These are phyloP conservation scores for Candida sp. DNA, from an alignment of 1,139 yeast species.

Conservation along the genomic window DNA sequence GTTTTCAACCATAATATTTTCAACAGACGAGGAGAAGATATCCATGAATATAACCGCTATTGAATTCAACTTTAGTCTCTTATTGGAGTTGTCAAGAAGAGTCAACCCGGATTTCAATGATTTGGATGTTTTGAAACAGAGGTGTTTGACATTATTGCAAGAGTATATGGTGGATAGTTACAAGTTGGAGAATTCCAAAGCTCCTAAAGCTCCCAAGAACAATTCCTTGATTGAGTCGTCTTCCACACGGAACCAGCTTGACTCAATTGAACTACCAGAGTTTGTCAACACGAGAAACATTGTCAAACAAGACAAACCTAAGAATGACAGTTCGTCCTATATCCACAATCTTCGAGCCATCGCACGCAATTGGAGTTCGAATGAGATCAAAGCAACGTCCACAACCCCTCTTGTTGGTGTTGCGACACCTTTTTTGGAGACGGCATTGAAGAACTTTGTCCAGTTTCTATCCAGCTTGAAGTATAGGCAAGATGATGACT, in stretches of 20 bases:
- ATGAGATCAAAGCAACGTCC: neutral
- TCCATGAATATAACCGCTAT: slow-evolving; percentile 29
- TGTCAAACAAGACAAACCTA: slow-evolving; percentile 14
- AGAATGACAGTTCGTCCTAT: neutral
- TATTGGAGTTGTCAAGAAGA: slow-evolving; percentile 20
- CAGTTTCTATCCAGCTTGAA: slow-evolving; percentile 16
- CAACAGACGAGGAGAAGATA: slow-evolving; percentile 40
- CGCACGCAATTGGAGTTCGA: slow-evolving; percentile 13
- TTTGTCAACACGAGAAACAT: slow-evolving; percentile 38
- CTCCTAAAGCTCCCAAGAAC: neutral
- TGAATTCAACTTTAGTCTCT: slow-evolving; percentile 31
- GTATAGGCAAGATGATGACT: neutral
- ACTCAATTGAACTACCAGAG: slow-evolving; percentile 43
- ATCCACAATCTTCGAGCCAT: slow-evolving; percentile 12
- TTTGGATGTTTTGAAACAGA: slow-evolving; percentile 14
- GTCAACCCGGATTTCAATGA: slow-evolving; percentile 9
- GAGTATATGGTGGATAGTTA: slow-evolving; percentile 21
- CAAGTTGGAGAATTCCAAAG: slow-evolving; percentile 11
- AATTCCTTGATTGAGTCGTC: neutral
- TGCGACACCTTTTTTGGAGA: slow-evolving; percentile 19
- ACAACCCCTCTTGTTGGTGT: slow-evolving; percentile 6
- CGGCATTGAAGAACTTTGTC: slow-evolving; percentile 17
- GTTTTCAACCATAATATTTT: slow-evolving; percentile 24
- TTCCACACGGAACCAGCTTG: slow-evolving; percentile 27
- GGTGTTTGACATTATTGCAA: slow-evolving; percentile 19